Evolutionary conservation across 1,284 basidiomycete species (phyloP), one percentile per base, ranked within the genome.

Genomic region (Pholiota adiposa): DNA sequence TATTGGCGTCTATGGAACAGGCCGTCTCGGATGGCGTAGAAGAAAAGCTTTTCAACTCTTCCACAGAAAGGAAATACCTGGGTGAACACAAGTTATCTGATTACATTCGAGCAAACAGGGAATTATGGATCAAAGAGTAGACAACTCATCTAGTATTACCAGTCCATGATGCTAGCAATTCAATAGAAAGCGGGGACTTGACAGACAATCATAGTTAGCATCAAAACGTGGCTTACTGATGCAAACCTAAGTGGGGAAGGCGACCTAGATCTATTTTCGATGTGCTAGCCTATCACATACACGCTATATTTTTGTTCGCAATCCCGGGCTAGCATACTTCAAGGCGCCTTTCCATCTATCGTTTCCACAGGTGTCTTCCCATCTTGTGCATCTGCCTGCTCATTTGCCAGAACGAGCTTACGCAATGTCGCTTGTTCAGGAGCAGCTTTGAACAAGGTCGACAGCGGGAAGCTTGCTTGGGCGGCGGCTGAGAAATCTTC

Each of bases 371-470:
- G 19, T 25, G 38, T 53, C 33, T 49, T 61, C 41, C 46, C 51
- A 16, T 61, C 59, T 29, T 41, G 29, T 3, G 54, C 27, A 16
- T 56, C 59, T 14, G 34, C 54, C 19, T 18, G 19, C 18, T 50
- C 46, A 16, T 46, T 58, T 16, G 38, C 38, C 54, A 75, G 55
- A 2, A 69, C 71, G 29, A 62, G 54, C 51, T 69, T 67, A 19
- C 65, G 71, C 56, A 77, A 59, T 4, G 58, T 60, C 12, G 59
- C 63, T 36, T 83, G 75, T 65, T 89, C 86, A 36, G 76, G 77
- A 2, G 70, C 63, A 1, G 78, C 68, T 72, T 84, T 87, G 78
- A 91, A 92, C 23, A 85, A 72, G 5, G 87, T 90, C 19, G 91
- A 86, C 21, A 86, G 71, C 50, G 75, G 73, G 72, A 90, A 92